Evolutionary conservation across 345 rosid species (phyloP).

Genomic region (Citrus sinensis): DNA sequence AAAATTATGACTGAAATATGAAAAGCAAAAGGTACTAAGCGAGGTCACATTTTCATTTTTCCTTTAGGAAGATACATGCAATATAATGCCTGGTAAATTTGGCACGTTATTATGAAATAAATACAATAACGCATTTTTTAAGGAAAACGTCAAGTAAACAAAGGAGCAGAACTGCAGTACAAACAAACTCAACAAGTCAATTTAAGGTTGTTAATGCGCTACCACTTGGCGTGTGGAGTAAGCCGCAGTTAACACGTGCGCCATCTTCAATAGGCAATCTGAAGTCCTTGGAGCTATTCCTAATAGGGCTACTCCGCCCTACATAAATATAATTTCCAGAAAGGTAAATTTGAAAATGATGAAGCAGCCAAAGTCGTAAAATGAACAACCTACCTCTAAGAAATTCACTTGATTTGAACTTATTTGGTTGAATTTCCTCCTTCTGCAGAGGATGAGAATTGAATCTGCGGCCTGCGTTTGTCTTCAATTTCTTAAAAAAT

Average conservation of each 20-base stretch:
- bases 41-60: not conserved
- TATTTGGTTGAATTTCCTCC: conserved; percentile 15
- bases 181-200: not conserved
- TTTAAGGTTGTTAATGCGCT: not conserved
- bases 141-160: not conserved
- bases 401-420: conserved; percentile 13
- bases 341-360: not conserved
- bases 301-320: conserved; percentile 24
- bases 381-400: conserved; percentile 23
- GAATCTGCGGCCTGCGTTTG: conserved; percentile 24
- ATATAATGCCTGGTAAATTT: not conserved
- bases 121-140: no score
- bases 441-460: conserved; percentile 10
- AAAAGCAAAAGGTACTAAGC: not conserved
- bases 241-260: conserved; percentile 10
- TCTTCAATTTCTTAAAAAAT: conserved; percentile 66
- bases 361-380: not conserved
- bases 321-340: conserved; percentile 7
- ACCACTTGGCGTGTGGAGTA: conserved; percentile 17
- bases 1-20: not conserved
- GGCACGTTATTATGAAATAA: no score
- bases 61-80: not conserved
- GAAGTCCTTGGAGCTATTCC: conserved; percentile 16
- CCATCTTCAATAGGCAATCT: conserved; percentile 24
- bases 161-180: no score